Base-by-base conservation (phyloP, 768 basidiomycete genomes). In the Ephemerocybe angulata region DNA sequence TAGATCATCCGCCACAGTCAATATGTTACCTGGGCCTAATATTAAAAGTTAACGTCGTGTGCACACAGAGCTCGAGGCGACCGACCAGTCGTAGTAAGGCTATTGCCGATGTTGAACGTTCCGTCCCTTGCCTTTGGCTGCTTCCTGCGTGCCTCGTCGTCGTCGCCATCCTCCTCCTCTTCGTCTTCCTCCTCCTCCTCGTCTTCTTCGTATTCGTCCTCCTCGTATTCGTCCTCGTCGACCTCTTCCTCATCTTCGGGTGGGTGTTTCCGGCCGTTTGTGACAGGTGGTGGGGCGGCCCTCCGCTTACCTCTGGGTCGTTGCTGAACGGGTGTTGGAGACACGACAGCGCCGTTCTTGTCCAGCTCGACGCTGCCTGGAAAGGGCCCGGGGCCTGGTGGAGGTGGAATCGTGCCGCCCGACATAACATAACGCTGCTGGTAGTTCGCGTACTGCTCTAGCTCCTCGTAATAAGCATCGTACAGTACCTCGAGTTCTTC, bases 381-480 rank as follows among this genome's bases (percentile, higher is more conserved):
- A 76, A 98, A 98, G 4, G 97, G 97, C 27, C 97, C 96, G 7
- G 97, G 95, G 13, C 96, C 96, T 42, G 89, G 92, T 29, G 95
- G 95, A 52, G 93, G 91, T 61, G 93, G 86, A 64, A 94, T 80
- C 37, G 86, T 90, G 59, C 93, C 89, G 65, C 91, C 89, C 60
- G 90, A 93, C 64, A 85, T 85, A 65, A 92, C 89, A 77, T 93
- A 94, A 75, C 87, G 91, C 83, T 93, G 90, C 82, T 96, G 93
- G 78, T 91, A 90, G 76, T 92, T 90, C 74, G 95, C 97, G 84
- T 98, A 98, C 78, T 90, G 87, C 82, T 97, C 93, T 80, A 99
- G 88, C 82, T 98, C 96, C 73, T 97, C 93, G 85, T 98, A 98
- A 84, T 98, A 99, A 79, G 95, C 94, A 83, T 98, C 96, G 84